Base-by-base conservation (phyloP, 345 rosid species). In the Brassica napus region DNA sequence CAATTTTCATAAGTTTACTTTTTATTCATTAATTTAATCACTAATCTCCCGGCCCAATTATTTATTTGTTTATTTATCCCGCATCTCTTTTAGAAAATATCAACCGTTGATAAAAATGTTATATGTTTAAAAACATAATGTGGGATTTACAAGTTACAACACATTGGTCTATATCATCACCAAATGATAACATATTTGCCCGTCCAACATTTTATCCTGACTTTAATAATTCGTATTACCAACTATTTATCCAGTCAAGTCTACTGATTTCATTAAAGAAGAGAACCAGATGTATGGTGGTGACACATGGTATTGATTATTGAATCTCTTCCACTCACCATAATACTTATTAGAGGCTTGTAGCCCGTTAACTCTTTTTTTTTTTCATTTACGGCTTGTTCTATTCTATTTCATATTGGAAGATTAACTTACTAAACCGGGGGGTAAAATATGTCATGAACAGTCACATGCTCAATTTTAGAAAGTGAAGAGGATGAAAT, bases 1-100 rank as follows among this genome's bases (percentile, higher is more conserved):
- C 65, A 60, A 49, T 78, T 79, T 67, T 73, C 57, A 1, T 72
- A 71, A 23, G 18, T 67, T 72, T 65, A 49, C 18, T 35, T 65
- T 72, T 71, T 73, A 52, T 52, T 52, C 57, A 54, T 15, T 65
- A 7, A 4, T 4, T 5, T n/a, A 52, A 52, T 52, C 57, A 71
- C 76, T 37, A 49, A 32, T 2, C 21, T 52, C 21, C 8, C 54
- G 8, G 21, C 15, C 21, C 75, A 61, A 1, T 62, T 47, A 44
- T 60, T 68, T 44, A 12, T 74, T 42, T 39, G 31, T 6, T 32
- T 70, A 69, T 69, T 32, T 70, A 69, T 69, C 55, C n/a, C 6
- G 4, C 15, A 12, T 47, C 54, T 14, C 44, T 3, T 12, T 47
- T 47, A 47, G 16, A 21, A 18, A 58, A 35, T 58, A 58, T 21